phyloP scores from a whole-genome alignment of 2,329 filamentous ascomycete genomes.

The Pseudogymnoascus sp. region DNA sequence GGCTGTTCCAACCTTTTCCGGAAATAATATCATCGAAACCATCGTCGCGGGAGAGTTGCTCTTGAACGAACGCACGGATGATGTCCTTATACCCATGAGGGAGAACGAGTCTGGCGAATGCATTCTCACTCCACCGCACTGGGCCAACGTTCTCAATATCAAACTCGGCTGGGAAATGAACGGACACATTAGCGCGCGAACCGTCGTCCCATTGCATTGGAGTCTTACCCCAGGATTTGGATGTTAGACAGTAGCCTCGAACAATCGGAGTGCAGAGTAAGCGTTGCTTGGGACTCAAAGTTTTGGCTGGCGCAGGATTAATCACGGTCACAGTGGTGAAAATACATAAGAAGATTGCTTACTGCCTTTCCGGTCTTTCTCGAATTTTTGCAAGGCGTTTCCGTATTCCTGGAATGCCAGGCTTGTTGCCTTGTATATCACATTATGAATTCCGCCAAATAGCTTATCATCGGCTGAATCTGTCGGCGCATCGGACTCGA shows the following conservation, averaged over 20 bases:
- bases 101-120: conserved; percentile 42
- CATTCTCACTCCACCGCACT: conserved; percentile 40
- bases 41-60: conserved; percentile 34
- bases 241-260: conserved; percentile 26
- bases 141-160: conserved; percentile 37
- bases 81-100: conserved; percentile 42
- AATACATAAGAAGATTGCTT: conserved; percentile 10
- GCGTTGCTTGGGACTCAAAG: conserved; percentile 12
- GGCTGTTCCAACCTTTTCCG: conserved; percentile 37
- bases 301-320: conserved; percentile 7
- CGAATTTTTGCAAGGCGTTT: conserved; percentile 10
- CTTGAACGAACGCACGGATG: conserved; percentile 41
- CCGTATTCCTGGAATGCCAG: conserved; percentile 13
- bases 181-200: conserved; percentile 4
- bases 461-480: neutral
- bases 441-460: conserved; percentile 9
- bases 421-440: conserved; percentile 15
- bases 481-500: neutral
- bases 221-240: conserved; percentile 27
- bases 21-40: conserved; percentile 44
- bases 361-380: neutral
- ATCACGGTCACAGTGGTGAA: neutral
- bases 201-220: neutral
- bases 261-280: conserved; percentile 24
- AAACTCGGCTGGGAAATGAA: conserved; percentile 27